Percentiles rank a stretch among this genome's conserved stretches.
phyloP scores from a whole-genome alignment of 192 early-diverging fungal species.

The Backusella parvicylindrica region DNA sequence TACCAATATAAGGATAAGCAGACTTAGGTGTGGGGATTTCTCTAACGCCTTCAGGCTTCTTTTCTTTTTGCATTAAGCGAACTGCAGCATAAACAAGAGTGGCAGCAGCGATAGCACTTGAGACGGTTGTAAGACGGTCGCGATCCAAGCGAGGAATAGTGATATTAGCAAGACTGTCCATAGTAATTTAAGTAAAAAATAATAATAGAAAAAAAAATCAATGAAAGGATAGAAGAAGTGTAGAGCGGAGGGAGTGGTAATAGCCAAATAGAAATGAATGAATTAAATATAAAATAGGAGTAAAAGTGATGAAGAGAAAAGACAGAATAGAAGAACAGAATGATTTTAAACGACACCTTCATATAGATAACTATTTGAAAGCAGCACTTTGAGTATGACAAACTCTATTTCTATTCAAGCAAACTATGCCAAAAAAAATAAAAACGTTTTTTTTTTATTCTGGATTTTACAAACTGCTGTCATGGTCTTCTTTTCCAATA shows the following conservation, averaged over 20 bases:
- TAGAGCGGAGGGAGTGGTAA: not conserved
- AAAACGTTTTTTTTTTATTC: too few species aligned
- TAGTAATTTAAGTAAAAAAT: not conserved
- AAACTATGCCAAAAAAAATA: not conserved
- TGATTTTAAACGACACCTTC: not conserved
- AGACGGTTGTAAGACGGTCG: not conserved
- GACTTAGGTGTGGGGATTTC: slow-evolving; percentile 1
- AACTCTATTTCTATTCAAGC: not conserved
- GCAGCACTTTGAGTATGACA: not conserved
- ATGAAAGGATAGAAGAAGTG: not conserved
- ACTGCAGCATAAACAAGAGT: not conserved
- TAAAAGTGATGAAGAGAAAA: not conserved
- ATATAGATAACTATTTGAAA: not conserved
- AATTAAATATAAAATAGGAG: not conserved
- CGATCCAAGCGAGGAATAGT: not conserved
- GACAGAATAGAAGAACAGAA: not conserved
- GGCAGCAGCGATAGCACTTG: not conserved
- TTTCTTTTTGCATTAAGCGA: not conserved
- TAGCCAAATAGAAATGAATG: not conserved
- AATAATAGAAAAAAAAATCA: not conserved
- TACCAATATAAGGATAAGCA: slow-evolving; percentile 14
- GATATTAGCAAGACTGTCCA: not conserved
- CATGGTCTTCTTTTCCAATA: not conserved
- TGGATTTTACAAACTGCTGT: not conserved
- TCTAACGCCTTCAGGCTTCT: not conserved